Conservation (phyloP, 257 asterid species). For the Nicotiana obtusifolia region DNA sequence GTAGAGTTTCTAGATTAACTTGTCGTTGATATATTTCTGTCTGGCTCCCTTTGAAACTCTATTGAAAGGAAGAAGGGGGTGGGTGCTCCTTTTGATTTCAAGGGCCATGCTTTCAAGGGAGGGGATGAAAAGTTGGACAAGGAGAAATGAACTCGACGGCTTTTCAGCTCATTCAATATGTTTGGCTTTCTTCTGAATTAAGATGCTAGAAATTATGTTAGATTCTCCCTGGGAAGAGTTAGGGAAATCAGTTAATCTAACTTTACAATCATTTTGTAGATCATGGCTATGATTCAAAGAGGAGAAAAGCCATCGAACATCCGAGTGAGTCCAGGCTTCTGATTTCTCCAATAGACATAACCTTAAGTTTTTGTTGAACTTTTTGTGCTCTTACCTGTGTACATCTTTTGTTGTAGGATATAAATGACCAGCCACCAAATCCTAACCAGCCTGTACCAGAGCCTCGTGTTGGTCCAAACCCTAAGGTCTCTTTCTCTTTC, state of each 20-base stretch:
- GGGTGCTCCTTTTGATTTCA: not conserved
- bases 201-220: not conserved
- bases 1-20: not conserved
- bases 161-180: too few species aligned
- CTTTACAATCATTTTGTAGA: constrained; percentile 33
- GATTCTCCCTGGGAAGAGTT: not conserved
- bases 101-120: not conserved
- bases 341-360: constrained; percentile 3
- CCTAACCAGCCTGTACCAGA: constrained; percentile 78
- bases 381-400: not conserved
- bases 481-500: constrained; percentile 54
- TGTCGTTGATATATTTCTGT: not conserved
- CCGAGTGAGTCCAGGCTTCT: constrained; percentile 44
- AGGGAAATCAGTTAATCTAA: not conserved
- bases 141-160: not conserved
- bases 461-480: constrained; percentile 62
- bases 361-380: not conserved
- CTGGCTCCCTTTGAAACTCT: not conserved
- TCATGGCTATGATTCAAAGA: constrained; percentile 82
- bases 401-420: constrained; percentile 45
- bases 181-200: not conserved
- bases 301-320: constrained; percentile 92
- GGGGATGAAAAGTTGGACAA: not conserved
- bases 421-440: constrained; percentile 85
- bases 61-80: not conserved